These are phyloP conservation scores for Fusarium sp. DNA, from an alignment of 2,329 filamentous ascomycete genomes.

Conservation along the genomic window DNA sequence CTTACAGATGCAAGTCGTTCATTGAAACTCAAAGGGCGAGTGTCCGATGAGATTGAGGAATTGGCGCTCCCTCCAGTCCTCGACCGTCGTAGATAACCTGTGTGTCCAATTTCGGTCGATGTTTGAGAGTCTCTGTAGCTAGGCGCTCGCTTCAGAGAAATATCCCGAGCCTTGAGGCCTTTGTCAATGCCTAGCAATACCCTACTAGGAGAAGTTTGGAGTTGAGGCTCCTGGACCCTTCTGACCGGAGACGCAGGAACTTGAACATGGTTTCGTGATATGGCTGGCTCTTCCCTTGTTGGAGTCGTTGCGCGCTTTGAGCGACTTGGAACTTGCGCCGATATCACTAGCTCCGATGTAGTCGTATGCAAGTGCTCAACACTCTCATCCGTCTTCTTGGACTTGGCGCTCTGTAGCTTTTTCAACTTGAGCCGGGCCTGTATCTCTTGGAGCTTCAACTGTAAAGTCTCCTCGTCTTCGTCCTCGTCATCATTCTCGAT, in stretches of 20 bases:
- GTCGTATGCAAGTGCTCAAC: constrained; percentile 36
- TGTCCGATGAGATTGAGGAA: constrained; percentile 46
- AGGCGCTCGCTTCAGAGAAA: constrained; percentile 85
- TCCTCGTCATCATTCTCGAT: constrained; percentile 70
- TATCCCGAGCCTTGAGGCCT: constrained; percentile 82
- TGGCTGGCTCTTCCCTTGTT: constrained; percentile 40
- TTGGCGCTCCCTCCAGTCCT: constrained; percentile 55
- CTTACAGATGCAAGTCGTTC: constrained; percentile 85
- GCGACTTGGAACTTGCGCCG: constrained; percentile 39
- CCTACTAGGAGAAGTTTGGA: constrained; percentile 82
- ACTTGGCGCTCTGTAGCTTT: constrained; percentile 77
- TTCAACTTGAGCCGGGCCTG: constrained; percentile 91
- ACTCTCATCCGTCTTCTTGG: constrained; percentile 42
- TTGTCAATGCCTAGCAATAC: constrained; percentile 92
- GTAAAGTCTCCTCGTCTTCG: constrained; percentile 90
- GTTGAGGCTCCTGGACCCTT: constrained; percentile 64
- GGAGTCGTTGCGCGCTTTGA: constrained; percentile 50
- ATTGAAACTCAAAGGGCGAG: constrained; percentile 77
- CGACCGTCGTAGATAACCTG: constrained; percentile 62
- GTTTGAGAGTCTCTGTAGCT: constrained; percentile 56
- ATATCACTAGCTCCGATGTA: constrained; percentile 46
- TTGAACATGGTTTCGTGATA: constrained; percentile 68
- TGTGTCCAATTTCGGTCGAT: constrained; percentile 35
- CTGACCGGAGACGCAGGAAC: constrained; percentile 83
- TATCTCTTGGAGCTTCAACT: constrained; percentile 89